phyloP scores from a whole-genome alignment of 140 eudicot genomes.

The Cichorium intybus region DNA sequence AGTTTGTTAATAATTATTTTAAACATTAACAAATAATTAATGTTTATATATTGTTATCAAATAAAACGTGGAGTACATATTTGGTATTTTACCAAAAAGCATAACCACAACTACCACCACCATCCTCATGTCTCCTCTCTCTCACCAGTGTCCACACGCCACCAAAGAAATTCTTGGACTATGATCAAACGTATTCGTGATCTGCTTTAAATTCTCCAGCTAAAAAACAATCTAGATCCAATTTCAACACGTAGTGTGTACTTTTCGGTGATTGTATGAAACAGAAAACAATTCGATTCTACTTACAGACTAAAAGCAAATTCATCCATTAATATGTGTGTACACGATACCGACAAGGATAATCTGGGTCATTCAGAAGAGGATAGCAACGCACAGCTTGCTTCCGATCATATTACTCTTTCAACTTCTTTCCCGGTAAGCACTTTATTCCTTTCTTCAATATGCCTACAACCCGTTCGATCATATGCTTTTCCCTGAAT shows the following conservation, averaged over 20 bases:
- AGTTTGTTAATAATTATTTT: no score
- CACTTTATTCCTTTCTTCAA: slow-evolving; percentile 12
- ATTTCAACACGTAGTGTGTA: slow-evolving; percentile 4
- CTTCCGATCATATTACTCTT: slow-evolving; percentile 31
- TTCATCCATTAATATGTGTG: slow-evolving; percentile 45
- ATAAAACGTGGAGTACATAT: slow-evolving; percentile 4
- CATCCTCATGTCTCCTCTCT: neutral
- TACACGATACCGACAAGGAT: slow-evolving; percentile 54
- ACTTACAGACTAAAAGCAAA: slow-evolving; percentile 21
- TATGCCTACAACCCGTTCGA: slow-evolving; percentile 11
- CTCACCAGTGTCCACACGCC: neutral
- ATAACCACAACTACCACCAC: slow-evolving; percentile 14
- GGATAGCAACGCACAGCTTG: slow-evolving; percentile 21
- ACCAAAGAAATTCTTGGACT: neutral
- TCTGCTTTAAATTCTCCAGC: neutral
- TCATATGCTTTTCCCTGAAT: slow-evolving; percentile 7
- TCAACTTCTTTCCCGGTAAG: slow-evolving; percentile 30
- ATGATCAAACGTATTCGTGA: slow-evolving; percentile 13
- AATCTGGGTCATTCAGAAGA: slow-evolving; percentile 28
- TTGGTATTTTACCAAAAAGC: slow-evolving; percentile 16
- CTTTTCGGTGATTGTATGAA: neutral
- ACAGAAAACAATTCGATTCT: neutral
- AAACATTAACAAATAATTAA: no score
- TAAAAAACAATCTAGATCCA: neutral
- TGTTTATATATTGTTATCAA: neutral